Conservation (phyloP, 2,329 filamentous ascomycete genomes). For the Stagonosporopsis vannaccii region DNA sequence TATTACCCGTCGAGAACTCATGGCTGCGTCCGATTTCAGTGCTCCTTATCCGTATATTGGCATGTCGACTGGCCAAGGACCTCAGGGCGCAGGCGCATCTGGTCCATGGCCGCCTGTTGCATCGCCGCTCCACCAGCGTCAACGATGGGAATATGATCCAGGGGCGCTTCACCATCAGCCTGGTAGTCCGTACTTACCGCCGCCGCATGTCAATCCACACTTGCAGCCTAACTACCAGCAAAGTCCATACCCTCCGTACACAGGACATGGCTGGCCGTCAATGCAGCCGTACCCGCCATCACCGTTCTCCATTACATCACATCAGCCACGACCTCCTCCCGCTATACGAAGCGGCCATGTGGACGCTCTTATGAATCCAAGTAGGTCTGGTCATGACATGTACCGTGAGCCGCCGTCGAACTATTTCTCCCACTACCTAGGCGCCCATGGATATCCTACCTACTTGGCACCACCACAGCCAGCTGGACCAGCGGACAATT, state of each 20-base stretch:
- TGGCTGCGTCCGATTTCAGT: conserved; percentile 39
- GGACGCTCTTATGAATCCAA: conserved; percentile 7
- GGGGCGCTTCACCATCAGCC: conserved; percentile 13
- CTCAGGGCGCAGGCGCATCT: conserved; percentile 30
- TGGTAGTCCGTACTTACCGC: conserved; percentile 20
- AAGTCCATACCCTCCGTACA: conserved; percentile 3
- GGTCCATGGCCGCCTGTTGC: conserved; percentile 27
- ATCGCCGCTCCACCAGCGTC: conserved; percentile 25
- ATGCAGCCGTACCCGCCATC: conserved; percentile 20
- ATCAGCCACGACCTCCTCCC: conserved; percentile 29
- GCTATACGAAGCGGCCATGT: conserved; percentile 23
- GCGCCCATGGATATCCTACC: conserved; percentile 3
- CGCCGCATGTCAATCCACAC: conserved; percentile 7
- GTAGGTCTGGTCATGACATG: conserved; percentile 12
- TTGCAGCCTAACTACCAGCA: neutral
- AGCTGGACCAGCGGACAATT: neutral
- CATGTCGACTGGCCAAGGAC: conserved; percentile 25
- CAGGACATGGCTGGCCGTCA: conserved; percentile 15
- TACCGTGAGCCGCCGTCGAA: conserved; percentile 14
- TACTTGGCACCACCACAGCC: neutral
- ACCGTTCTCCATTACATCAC: conserved; percentile 10
- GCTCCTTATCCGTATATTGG: conserved; percentile 23
- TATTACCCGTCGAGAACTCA: conserved; percentile 13
- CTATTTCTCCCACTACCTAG: conserved; percentile 4
- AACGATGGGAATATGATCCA: conserved; percentile 19